A percentile compares a stretch with the other conserved stretches of the same genome.
These are phyloP conservation scores for Penicillium coprophilum DNA, from an alignment of 495 filamentous ascomycete species.

Conservation along the genomic window DNA sequence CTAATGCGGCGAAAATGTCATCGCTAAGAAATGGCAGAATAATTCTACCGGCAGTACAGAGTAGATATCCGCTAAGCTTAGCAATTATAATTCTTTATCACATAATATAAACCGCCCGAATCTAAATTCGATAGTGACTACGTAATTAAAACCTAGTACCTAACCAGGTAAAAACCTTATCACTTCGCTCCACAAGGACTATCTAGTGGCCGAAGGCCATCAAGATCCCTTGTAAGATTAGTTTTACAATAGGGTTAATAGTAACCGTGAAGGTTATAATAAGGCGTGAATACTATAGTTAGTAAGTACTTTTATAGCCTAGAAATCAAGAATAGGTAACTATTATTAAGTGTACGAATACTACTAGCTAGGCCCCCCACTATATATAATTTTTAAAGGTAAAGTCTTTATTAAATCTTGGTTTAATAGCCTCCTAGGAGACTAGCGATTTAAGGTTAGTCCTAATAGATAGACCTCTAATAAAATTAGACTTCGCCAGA, in stretches of 20 bases:
- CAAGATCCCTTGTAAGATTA: too few species aligned
- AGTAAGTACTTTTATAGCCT: constrained; percentile 1
- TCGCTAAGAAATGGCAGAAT: too few species aligned
- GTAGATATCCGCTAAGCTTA: too few species aligned
- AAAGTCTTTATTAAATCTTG: neutral
- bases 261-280: neutral
- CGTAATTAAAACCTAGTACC: too few species aligned
- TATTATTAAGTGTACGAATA: constrained; percentile 1
- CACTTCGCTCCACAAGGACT: too few species aligned
- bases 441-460: constrained; percentile 1
- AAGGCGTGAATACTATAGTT: constrained; percentile 1
- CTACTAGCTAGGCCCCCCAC: neutral
- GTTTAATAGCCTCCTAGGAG: neutral
- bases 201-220: too few species aligned
- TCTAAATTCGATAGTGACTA: too few species aligned
- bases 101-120: too few species aligned
- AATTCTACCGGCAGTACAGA: too few species aligned
- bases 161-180: too few species aligned
- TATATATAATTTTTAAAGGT: constrained; percentile 8
- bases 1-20: too few species aligned
- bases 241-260: constrained; percentile 12
- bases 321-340: neutral
- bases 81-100: too few species aligned
- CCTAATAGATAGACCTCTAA: neutral
- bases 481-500: neutral